Base-by-base conservation (phyloP, 495 filamentous ascomycete species). In the Trypethelium eluteriae region DNA sequence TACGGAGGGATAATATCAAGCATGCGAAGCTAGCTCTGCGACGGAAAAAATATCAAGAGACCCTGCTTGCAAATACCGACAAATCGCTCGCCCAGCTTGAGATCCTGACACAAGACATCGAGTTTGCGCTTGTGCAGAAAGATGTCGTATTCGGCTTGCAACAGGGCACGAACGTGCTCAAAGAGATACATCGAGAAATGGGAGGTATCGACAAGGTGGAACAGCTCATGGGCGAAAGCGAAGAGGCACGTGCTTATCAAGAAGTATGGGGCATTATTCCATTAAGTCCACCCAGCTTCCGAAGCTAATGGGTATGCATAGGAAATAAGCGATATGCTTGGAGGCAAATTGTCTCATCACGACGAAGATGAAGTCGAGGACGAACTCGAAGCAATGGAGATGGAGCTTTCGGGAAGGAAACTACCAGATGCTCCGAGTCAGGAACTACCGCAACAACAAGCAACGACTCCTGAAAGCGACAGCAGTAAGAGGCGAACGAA, bases 361-460 rank as follows among this genome's bases (percentile, higher is more conserved):
- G 95, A 98, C 77, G 94, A 98, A 75, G 95, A 97, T 68, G 94
- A 97, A 72, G 95, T 98, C 35, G 95, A 97, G 73, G 92, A 97
- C 71, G 94, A 98, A 79, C 77, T 98, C 69, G 91, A 89, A 61
- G 87, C 83, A 25, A 78, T 98, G 66, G 87, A 91, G 74, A 83
- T 79, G 18, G 88, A 96, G 75, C 76, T 90, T 12, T 78, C 56
- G 11, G 74, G 74, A 32, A 77, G 61, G 75, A 77, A 35, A 75
- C 76, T 91, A 67, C 91, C 89, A 0, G 80, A 80, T 68, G 88
- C 82, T 7, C 90, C 92, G 12, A 75, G 66, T 2, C 73, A 72
- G 1, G 76, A 69, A 38, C 75, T 77, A 35, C 75, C 75, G 25
- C 70, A 75, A 39, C 68, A 68, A 53, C 70, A 68, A 69, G 18